Evolutionary conservation across 1,139 yeast genomes (phyloP), one percentile per base, ranked within the genome.

Genomic region (Ogataea hybrid): DNA sequence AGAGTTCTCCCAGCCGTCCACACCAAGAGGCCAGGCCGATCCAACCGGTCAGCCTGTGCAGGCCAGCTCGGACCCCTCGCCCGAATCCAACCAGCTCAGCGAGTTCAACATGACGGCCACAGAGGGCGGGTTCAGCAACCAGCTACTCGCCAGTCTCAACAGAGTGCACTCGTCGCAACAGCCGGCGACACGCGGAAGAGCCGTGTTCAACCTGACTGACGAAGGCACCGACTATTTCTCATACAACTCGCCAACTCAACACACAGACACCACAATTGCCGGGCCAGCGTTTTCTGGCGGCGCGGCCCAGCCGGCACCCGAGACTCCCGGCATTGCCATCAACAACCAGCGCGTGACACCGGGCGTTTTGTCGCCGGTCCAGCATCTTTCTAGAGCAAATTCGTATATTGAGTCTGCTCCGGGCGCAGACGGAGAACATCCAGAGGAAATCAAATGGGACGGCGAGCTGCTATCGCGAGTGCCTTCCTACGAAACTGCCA

Each of bases 401-500:
- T 81, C 89, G 0, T 50, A 50, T 16, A 28, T 45, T 12, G 57
- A 58, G 15, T 12, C 17, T 41, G 55, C 27, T n/a, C 43, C 16
- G 4, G 31, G 28, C 5, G 27, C 14, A 16, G 37, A 39, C 35
- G 15, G 22, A 10, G 38, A 38, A 3, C 41, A 37, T 5, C 18
- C 14, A 3, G 49, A 52, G 46, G 51, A 47, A 27, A 16, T 39
- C 7, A 70, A 66, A 12, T 65, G 77, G 65, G 73, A 75, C 47
- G 54, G 73, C 4, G 63, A 64, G 6, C 63, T 67, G 3, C 59
- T 89, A 51, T 79, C 83, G 12, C 67, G 78, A 44, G 95, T 89
- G 3, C 97, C 97, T 0, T 79, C 95, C 0, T 90, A 90, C 62
- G 74, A 75, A 8, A 82, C 87, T 34, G 97, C 97, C 0, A 66